A percentile compares a stretch with the other conserved stretches of the same genome.
Evolutionary conservation across 805 yeast species (phyloP).

Genomic region (Saccharomycopsis javanensis): DNA sequence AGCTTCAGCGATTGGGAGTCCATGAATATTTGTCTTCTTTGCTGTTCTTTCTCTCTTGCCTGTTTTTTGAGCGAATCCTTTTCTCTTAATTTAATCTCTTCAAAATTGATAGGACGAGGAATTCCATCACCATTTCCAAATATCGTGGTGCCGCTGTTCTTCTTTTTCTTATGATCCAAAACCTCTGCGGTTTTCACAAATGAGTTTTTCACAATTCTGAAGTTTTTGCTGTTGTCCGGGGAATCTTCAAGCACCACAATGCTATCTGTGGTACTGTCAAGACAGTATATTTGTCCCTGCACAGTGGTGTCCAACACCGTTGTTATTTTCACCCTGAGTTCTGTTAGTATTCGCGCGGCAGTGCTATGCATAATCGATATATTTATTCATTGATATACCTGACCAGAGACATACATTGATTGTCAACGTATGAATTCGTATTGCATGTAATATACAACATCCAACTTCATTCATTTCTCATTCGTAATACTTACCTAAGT

Average conservation of each 20-base stretch:
- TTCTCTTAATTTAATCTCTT: slow-evolving; percentile 9
- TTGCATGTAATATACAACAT: background rate
- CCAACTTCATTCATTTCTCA: background rate
- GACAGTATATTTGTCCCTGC: slow-evolving; percentile 57
- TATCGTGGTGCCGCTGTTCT: background rate
- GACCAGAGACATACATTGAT: too few relatives aligned
- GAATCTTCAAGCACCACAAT: slow-evolving; percentile 22
- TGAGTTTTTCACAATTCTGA: slow-evolving; percentile 12
- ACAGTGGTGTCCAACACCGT: slow-evolving; percentile 49
- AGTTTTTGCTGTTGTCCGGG: background rate
- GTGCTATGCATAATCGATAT: too few relatives aligned
- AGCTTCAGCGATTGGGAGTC: background rate
- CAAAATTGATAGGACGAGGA: slow-evolving; percentile 4
- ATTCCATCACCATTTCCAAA: slow-evolving; percentile 6
- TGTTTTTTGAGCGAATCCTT: background rate
- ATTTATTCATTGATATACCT: too few relatives aligned
- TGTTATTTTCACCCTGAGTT: slow-evolving; percentile 41
- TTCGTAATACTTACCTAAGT: background rate
- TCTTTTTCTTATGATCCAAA: slow-evolving; percentile 1
- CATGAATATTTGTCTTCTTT: slow-evolving; percentile 6
- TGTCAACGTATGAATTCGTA: too few relatives aligned
- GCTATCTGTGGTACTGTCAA: slow-evolving; percentile 32
- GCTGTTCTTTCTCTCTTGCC: slow-evolving; percentile 10
- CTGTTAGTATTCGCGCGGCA: background rate
- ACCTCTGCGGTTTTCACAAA: slow-evolving; percentile 17